Conservation (phyloP, 176 grass and related monocot genomes). For the Chrysopogon serrulatus region DNA sequence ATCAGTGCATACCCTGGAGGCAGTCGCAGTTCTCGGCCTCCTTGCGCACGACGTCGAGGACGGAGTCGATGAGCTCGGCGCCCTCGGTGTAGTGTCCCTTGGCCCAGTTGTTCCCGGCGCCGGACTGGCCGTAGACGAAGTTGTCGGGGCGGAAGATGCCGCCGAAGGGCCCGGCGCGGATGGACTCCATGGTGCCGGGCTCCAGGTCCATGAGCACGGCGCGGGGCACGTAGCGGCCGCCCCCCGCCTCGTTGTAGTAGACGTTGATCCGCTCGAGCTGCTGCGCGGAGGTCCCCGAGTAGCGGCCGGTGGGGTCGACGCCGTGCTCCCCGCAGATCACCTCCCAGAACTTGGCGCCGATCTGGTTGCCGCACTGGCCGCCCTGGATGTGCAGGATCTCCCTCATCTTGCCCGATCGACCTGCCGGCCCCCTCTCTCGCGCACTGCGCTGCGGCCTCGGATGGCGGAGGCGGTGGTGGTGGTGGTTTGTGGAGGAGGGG, state of each 20-base stretch:
- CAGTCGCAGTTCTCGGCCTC: constrained; percentile 81
- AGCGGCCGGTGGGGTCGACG: constrained; percentile 54
- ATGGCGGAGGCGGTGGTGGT: neutral
- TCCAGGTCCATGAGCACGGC: constrained; percentile 81
- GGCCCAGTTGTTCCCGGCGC: constrained; percentile 86
- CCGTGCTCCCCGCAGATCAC: constrained; percentile 95
- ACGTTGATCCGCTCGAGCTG: constrained; percentile 83
- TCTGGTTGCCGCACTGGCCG: constrained; percentile 94
- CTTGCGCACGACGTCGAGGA: constrained; percentile 83
- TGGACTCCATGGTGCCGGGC: constrained; percentile 73
- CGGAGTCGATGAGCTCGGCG: constrained; percentile 74
- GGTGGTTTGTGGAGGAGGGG: neutral
- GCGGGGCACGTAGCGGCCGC: constrained; percentile 59
- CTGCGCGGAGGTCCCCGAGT: constrained; percentile 32
- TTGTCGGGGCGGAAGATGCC: constrained; percentile 77
- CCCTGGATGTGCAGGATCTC: constrained; percentile 94
- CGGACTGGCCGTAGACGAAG: constrained; percentile 84
- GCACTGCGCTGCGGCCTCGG: neutral
- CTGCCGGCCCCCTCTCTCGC: neutral
- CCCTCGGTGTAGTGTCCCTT: constrained; percentile 85
- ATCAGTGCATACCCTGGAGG: constrained; percentile 46
- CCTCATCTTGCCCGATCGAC: constrained; percentile 47
- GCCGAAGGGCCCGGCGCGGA: constrained; percentile 65
- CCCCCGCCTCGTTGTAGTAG: constrained; percentile 74
- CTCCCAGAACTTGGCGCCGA: constrained; percentile 98